Evolutionary conservation across 306 rosid species (phyloP).

Genomic region (Bauhinia variegata): DNA sequence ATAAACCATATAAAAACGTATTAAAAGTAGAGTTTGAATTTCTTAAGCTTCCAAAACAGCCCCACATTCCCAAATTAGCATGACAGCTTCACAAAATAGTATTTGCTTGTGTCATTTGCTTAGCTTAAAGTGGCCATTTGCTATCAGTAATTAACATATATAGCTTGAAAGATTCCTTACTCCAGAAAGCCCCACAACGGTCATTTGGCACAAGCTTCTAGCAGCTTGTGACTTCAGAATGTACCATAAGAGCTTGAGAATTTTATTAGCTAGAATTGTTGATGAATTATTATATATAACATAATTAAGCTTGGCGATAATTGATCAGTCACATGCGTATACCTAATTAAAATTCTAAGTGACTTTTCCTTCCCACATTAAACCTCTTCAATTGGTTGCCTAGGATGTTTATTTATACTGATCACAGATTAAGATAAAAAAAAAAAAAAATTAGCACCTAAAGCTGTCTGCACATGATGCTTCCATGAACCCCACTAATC

Average conservation of each 20-base stretch:
- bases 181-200: conserved; percentile 21
- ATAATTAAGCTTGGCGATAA: conserved; percentile 17
- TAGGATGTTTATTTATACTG: conserved; percentile 28
- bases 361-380: conserved; percentile 40
- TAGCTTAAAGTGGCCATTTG: conserved; percentile 14
- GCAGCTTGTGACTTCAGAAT: conserved; percentile 25
- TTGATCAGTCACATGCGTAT: conserved; percentile 13
- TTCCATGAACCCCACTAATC: conserved; percentile 27
- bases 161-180: conserved; percentile 12
- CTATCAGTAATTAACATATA: conserved; percentile 13
- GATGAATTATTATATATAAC: conserved; percentile 23
- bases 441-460: conserved; percentile 39
- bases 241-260: conserved; percentile 29
- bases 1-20: conserved; percentile 24
- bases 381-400: conserved; percentile 42
- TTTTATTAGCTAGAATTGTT: conserved; percentile 34
- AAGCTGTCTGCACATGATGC: conserved; percentile 30
- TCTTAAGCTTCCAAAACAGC: conserved; percentile 25
- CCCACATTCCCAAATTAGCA: conserved; percentile 43
- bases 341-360: not conserved
- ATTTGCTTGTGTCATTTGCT: conserved; percentile 18
- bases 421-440: conserved; percentile 36
- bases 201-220: conserved; percentile 37
- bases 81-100: not conserved
- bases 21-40: conserved; percentile 19